Evolutionary conservation across 192 early-diverging fungal genomes (phyloP).

Genomic region (Rhizoclosmatium globosum): DNA sequence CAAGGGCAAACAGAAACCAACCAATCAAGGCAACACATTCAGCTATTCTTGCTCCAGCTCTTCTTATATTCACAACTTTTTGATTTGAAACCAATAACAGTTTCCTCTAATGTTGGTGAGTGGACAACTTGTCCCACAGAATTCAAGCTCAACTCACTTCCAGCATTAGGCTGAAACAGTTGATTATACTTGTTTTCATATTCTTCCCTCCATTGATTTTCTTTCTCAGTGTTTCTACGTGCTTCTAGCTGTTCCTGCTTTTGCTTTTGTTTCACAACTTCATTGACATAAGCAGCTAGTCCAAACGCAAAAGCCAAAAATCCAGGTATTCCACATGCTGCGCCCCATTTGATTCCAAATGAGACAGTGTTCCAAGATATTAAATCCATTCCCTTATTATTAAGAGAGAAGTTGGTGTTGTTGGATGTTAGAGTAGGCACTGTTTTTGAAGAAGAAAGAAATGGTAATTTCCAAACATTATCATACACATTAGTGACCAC

Average conservation of each 20-base stretch:
- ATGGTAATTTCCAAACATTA: conserved; percentile 14
- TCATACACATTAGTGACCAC: neutral
- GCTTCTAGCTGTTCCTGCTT: neutral
- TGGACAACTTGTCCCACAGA: neutral
- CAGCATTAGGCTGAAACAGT: neutral
- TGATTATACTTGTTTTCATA: neutral
- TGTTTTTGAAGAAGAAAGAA: neutral
- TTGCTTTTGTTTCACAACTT: neutral
- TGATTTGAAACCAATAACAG: neutral
- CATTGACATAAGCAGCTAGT: conserved; percentile 6
- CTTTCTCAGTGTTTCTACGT: neutral
- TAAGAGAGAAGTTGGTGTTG: neutral
- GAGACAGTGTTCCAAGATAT: conserved; percentile 2
- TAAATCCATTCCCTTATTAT: neutral
- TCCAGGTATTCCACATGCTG: conserved; percentile 23
- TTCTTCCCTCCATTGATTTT: conserved; percentile 15
- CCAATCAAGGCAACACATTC: conserved; percentile 28
- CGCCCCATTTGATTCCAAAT: conserved; percentile 24
- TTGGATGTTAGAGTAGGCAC: neutral
- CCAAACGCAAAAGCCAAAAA: conserved; percentile 13
- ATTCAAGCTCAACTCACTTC: neutral
- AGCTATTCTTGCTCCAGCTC: conserved; percentile 1
- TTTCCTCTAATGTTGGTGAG: neutral
- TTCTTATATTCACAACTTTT: neutral
- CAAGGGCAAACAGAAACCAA: conserved; percentile 30